Evolutionary conservation across 1,139 yeast genomes (phyloP).

Genomic region (Geotrichum siamense): DNA sequence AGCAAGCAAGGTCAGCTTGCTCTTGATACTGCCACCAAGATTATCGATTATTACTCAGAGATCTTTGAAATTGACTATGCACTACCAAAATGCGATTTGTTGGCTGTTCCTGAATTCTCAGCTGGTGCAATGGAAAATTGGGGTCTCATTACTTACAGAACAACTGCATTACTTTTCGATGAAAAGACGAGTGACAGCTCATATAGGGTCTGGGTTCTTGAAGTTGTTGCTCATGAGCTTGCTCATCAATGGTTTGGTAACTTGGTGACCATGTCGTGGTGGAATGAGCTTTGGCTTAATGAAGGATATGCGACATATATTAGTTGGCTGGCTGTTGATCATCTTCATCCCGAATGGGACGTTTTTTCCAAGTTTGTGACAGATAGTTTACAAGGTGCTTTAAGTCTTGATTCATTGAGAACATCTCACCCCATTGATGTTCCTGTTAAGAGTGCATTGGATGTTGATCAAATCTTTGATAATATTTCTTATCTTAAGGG

Average conservation of each 20-base stretch:
- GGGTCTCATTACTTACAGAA: conserved; percentile 68
- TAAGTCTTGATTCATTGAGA: conserved; percentile 59
- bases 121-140: conserved; percentile 84
- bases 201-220: conserved; percentile 62
- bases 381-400: conserved; percentile 57
- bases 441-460: conserved; percentile 64
- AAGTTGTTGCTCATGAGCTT: conserved; percentile 71
- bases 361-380: conserved; percentile 57
- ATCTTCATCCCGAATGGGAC: conserved; percentile 65
- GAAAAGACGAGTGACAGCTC: conserved; percentile 48
- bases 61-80: conserved; percentile 63
- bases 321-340: conserved; percentile 60
- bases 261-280: conserved; percentile 78
- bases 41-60: conserved; percentile 57
- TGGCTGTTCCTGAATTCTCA: conserved; percentile 68
- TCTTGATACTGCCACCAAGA: conserved; percentile 57
- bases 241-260: conserved; percentile 86
- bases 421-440: conserved; percentile 77
- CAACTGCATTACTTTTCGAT: conserved; percentile 59
- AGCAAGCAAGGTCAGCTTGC: conserved; percentile 56
- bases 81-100: conserved; percentile 60
- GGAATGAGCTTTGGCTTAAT: conserved; percentile 80
- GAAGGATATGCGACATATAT: conserved; percentile 85
- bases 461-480: conserved; percentile 72
- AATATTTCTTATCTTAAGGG: conserved; percentile 73